Evolutionary conservation across 805 yeast species (phyloP).

Genomic region (Metschnikowia anglica): DNA sequence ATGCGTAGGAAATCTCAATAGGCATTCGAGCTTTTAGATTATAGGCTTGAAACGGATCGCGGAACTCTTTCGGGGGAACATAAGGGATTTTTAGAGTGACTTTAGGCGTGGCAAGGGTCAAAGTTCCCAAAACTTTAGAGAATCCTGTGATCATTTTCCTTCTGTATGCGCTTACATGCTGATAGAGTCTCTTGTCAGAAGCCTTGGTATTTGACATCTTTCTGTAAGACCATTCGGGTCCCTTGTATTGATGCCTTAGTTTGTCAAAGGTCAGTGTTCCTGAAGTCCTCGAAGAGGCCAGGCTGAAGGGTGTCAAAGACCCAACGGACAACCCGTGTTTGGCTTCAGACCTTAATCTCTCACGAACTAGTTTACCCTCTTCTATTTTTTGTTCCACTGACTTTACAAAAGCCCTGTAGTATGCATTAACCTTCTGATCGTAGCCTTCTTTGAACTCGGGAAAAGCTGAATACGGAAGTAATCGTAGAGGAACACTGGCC

Average conservation of each 20-base stretch:
- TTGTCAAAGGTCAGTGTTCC: constrained; percentile 18
- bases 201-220: constrained; percentile 15
- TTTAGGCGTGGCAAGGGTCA: constrained; percentile 39
- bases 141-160: constrained; percentile 37
- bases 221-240: constrained; percentile 23
- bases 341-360: constrained; percentile 9
- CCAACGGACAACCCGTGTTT: constrained; percentile 1
- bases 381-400: constrained; percentile 30
- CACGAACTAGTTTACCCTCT: constrained; percentile 17
- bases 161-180: constrained; percentile 32
- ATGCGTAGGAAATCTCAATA: constrained; percentile 30
- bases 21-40: constrained; percentile 31
- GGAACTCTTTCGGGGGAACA: constrained; percentile 32
- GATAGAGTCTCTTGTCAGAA: constrained; percentile 23
- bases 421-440: constrained; percentile 24
- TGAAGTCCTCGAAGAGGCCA: constrained; percentile 12
- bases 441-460: constrained; percentile 23
- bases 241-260: constrained; percentile 34
- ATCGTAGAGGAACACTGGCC: constrained; percentile 33
- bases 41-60: constrained; percentile 19
- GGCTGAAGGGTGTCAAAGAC: constrained; percentile 14
- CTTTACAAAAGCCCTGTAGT: constrained; percentile 36
- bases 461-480: constrained; percentile 31
- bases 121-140: constrained; percentile 30
- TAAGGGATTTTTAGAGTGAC: constrained; percentile 28